Percentiles rank a stretch among this genome's conserved stretches.
phyloP scores from a whole-genome alignment of 73 alveolate species.

The Paramecium sexaurelia region DNA sequence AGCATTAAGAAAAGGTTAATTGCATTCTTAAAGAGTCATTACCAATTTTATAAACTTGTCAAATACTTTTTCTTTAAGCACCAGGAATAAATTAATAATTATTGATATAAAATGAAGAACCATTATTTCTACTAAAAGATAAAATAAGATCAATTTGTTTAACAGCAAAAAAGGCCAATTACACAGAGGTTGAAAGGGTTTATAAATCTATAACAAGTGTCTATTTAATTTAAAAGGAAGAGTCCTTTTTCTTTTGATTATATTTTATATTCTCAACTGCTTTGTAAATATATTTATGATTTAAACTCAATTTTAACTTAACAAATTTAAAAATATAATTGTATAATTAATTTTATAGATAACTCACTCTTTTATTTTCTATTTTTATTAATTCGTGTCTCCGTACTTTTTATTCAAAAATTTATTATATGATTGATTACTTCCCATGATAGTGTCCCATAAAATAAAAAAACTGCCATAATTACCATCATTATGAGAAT shows the following conservation, averaged over 20 bases:
- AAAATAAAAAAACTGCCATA: slow-evolving; percentile 72
- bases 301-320: neutral
- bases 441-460: slow-evolving; percentile 74
- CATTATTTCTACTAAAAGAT: slow-evolving; percentile 72
- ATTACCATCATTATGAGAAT: slow-evolving; percentile 79
- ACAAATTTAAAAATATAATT: no score
- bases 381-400: no score
- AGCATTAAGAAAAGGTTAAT: slow-evolving; percentile 92
- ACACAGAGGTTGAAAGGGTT: slow-evolving; percentile 79
- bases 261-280: neutral
- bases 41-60: slow-evolving; percentile 81
- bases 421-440: slow-evolving; percentile 14
- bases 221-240: slow-evolving; percentile 43
- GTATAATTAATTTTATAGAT: no score
- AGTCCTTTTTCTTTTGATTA: slow-evolving; percentile 11
- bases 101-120: slow-evolving; percentile 87
- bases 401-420: neutral
- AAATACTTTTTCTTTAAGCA: slow-evolving; percentile 93
- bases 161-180: slow-evolving; percentile 82
- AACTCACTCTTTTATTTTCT: no score
- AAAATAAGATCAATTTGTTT: slow-evolving; percentile 79
- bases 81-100: slow-evolving; percentile 95
- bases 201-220: slow-evolving; percentile 72
- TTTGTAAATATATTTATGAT: neutral
- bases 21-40: slow-evolving; percentile 78